Evolutionary conservation across 306 rosid genomes (phyloP), one percentile per base, ranked within the genome.

Genomic region (Cajanus cajan): DNA sequence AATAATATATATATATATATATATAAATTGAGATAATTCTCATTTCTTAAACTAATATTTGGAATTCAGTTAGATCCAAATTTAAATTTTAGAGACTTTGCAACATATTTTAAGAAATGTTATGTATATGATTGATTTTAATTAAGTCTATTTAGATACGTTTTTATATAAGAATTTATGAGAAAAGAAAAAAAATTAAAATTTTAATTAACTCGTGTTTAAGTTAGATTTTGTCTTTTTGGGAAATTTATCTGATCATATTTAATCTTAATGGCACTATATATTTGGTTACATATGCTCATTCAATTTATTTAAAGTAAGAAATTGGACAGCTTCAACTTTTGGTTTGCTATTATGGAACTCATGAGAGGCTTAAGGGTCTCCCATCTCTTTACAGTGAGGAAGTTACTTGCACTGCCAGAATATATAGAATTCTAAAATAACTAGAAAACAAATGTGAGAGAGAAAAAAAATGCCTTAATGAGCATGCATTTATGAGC

Each of bases 381-480:
- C 67, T 40, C 28, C 70, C 21, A 76, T 9, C 78, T 74, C 87
- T 77, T 87, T 85, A 82, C 89, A 74, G 82, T 31, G 64, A 51
- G 76, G 71, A 66, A 47, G 44, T 52, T 63, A 64, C 70, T 79
- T 76, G 85, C 81, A 50, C 31, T 81, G 71, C 76, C 69, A 57
- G 61, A 10, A 50, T n/a, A n/a, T n/a, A n/a, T 41, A 47, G 41
- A 65, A 22, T 8, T 65, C 28, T 63, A 18, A 68, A 71, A 73
- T 54, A 28, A 51, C 58, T 2, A 28, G 36, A 37, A 71, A 66
- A 28, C 31, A 28, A 16, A 22, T 11, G 58, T 64, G 4, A 19
- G n/a, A 50, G 31, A 54, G 44, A 71, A 57, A 57, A 24, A 66
- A 58, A 57, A 52, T 0, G 61, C 67, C 71, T 77, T 39, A 10